Percentiles rank a stretch among this genome's conserved stretches.
These are phyloP conservation scores for Tolypocladium sp. DNA, from an alignment of 2,329 filamentous ascomycete genomes.

Conservation along the genomic window DNA sequence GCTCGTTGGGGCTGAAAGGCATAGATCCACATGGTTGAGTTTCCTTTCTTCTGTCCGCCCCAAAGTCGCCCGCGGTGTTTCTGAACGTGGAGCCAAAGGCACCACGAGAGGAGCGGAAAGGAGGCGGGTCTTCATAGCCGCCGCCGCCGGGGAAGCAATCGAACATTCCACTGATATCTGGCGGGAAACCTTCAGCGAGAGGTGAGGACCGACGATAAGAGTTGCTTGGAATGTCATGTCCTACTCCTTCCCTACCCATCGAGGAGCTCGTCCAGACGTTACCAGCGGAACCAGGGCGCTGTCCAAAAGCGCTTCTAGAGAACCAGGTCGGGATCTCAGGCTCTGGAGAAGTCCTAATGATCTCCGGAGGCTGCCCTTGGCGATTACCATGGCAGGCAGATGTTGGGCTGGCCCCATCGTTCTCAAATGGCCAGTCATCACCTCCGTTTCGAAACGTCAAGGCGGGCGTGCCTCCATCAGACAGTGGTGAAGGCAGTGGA, in stretches of 20 bases:
- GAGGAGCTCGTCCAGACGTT: not conserved
- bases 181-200: not conserved
- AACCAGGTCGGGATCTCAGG: not conserved
- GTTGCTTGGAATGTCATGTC: not conserved
- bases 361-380: not conserved
- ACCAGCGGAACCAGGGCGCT: not conserved
- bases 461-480: too few species aligned
- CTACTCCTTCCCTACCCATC: not conserved
- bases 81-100: conserved; percentile 5
- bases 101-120: conserved; percentile 2
- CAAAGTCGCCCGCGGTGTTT: not conserved
- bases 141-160: not conserved
- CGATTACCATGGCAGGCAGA: not conserved
- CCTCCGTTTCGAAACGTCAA: not conserved
- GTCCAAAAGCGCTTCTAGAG: conserved; percentile 1
- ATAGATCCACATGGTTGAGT: not conserved
- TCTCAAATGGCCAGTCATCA: not conserved
- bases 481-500: not conserved
- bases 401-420: not conserved
- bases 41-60: not conserved
- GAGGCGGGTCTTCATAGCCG: not conserved
- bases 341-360: not conserved
- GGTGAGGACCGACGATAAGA: not conserved
- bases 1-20: conserved; percentile 3
- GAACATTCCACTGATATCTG: not conserved